Percentiles rank a stretch among this genome's conserved stretches.
Conservation (phyloP, 2,329 filamentous ascomycete genomes). For the Tympanopsis confertula region DNA sequence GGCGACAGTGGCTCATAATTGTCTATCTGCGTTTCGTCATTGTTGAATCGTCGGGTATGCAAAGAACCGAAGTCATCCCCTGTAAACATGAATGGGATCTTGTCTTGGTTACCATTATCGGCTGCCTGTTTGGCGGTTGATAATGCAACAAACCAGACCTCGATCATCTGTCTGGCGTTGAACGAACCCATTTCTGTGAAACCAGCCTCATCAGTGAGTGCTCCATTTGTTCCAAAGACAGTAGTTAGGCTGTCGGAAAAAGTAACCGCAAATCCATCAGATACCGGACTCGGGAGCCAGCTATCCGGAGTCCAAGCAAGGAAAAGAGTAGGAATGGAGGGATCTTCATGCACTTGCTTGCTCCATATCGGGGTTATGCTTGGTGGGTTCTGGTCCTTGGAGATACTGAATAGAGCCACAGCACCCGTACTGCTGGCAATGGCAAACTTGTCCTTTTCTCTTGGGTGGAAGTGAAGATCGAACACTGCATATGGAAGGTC, state of each 20-base stretch:
- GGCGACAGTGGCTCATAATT: neutral
- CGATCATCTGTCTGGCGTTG: neutral
- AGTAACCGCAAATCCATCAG: neutral
- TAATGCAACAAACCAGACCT: neutral
- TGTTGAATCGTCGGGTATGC: neutral
- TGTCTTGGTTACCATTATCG: neutral
- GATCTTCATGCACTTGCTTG: neutral
- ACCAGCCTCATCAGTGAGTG: neutral
- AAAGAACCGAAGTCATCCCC: conserved; percentile 1
- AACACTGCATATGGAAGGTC: neutral
- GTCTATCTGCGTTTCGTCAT: neutral
- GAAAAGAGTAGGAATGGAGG: neutral
- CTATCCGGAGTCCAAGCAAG: neutral
- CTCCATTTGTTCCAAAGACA: neutral
- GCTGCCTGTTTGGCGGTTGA: neutral
- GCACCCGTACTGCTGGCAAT: neutral
- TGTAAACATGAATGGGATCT: neutral
- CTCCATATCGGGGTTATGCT: neutral
- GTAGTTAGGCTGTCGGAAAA: neutral
- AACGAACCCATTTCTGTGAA: neutral
- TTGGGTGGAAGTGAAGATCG: conserved; percentile 1
- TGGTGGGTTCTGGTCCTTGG: too few species aligned
- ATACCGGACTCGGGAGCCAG: neutral
- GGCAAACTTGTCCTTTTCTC: neutral
- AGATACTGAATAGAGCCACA: neutral